Evolutionary conservation across 805 yeast species (phyloP).

Genomic region (Blastobotrys mokoenaii): DNA sequence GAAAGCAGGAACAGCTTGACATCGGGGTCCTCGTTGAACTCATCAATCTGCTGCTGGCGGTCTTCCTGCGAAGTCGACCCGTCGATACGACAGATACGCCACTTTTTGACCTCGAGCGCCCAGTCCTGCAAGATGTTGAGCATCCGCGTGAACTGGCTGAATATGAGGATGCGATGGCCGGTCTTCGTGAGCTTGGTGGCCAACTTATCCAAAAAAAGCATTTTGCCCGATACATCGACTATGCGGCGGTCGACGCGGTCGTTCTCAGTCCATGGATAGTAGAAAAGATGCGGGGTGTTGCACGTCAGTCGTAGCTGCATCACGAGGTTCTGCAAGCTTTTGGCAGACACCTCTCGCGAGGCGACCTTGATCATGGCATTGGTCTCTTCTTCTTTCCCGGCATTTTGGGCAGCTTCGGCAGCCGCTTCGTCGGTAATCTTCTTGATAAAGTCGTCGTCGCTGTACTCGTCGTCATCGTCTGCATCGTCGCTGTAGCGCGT

Average conservation of each 20-base stretch:
- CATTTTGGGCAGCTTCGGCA: background rate
- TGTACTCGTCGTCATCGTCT: constrained; percentile 9
- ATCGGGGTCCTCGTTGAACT: constrained; percentile 35
- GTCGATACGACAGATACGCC: constrained; percentile 56
- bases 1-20: constrained; percentile 61
- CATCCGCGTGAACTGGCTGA: constrained; percentile 79
- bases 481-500: background rate
- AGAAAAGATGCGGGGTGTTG: constrained; percentile 77
- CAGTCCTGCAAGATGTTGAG: constrained; percentile 77
- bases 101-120: constrained; percentile 44
- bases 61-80: constrained; percentile 63
- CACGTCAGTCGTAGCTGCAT: constrained; percentile 84
- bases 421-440: constrained; percentile 1
- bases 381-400: constrained; percentile 6
- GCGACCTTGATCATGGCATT: constrained; percentile 18
- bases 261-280: constrained; percentile 61
- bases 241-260: constrained; percentile 35
- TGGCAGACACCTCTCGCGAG: constrained; percentile 37
- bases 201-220: constrained; percentile 60
- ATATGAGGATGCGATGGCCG: constrained; percentile 67
- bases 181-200: constrained; percentile 39
- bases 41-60: constrained; percentile 53
- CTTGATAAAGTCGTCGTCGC: constrained; percentile 25
- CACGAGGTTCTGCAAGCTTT: constrained; percentile 54
- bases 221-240: constrained; percentile 58